A percentile compares a stretch with the other conserved stretches of the same genome.
Conservation (phyloP, 2,329 filamentous ascomycete genomes). For the Fusarium sp. region DNA sequence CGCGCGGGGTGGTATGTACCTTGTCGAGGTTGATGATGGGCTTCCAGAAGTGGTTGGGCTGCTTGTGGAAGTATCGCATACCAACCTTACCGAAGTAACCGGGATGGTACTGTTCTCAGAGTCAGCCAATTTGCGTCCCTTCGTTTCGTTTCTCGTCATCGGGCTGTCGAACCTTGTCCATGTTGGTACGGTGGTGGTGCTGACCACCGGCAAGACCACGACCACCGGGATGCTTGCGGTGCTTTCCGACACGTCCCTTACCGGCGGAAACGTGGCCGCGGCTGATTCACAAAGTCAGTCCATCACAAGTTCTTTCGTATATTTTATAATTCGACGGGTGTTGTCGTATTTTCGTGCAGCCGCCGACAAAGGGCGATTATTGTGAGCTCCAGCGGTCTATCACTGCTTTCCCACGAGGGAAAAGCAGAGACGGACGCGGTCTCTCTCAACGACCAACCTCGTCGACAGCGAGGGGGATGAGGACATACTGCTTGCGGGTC, state of each 20-base stretch:
- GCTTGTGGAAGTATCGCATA: conserved; percentile 98
- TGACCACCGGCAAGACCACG: conserved; percentile 97
- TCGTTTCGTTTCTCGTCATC: conserved; percentile 53
- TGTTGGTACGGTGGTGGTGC: conserved; percentile 78
- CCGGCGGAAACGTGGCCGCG: conserved; percentile 98
- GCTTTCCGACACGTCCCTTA: conserved; percentile 98
- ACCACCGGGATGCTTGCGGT: conserved; percentile 90
- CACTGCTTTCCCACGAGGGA: background rate
- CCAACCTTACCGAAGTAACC: conserved; percentile 99
- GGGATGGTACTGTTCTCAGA: conserved; percentile 80
- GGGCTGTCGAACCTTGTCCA: conserved; percentile 81
- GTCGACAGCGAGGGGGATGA: conserved; percentile 42
- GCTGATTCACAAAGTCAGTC: conserved; percentile 62
- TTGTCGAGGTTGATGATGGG: conserved; percentile 99
- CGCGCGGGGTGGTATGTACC: conserved; percentile 63
- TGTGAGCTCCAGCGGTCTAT: conserved; percentile 39
- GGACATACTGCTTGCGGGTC: conserved; percentile 82
- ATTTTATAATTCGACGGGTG: conserved; percentile 11
- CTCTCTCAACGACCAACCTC: conserved; percentile 42
- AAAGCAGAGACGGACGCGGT: conserved; percentile 19
- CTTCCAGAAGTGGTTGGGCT: conserved; percentile 97
- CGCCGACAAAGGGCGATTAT: conserved; percentile 41
- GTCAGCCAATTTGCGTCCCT: conserved; percentile 48
- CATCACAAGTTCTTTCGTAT: conserved; percentile 36
- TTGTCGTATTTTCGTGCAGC: conserved; percentile 24